Conservation (phyloP, 164 flowering plant species). For the Liriodendron chinense region DNA sequence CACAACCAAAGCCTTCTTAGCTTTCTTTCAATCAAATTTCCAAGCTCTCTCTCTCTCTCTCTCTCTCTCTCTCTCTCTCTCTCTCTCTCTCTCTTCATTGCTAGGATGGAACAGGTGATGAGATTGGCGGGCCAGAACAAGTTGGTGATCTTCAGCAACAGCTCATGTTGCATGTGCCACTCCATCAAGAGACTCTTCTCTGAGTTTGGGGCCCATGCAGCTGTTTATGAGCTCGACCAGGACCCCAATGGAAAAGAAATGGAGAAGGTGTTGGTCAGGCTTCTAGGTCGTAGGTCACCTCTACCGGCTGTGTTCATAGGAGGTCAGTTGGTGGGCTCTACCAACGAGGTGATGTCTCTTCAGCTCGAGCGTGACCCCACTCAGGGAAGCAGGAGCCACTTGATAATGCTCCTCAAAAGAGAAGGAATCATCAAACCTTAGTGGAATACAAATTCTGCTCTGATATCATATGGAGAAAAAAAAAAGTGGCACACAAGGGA, state of each 20-base stretch:
- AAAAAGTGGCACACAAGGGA: too few species aligned
- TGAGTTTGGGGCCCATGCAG: constrained; percentile 52
- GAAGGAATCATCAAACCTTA: too few species aligned
- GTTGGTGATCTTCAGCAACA: constrained; percentile 68
- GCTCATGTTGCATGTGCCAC: constrained; percentile 72
- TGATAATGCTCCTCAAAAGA: constrained; percentile 20
- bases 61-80: background rate
- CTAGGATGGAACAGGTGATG: constrained; percentile 34
- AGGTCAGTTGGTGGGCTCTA: constrained; percentile 41
- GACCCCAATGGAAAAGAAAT: constrained; percentile 38
- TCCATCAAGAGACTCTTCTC: constrained; percentile 47
- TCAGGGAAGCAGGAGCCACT: constrained; percentile 49
- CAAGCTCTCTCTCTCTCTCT: background rate
- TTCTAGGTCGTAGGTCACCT: constrained; percentile 42
- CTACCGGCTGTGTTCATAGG: constrained; percentile 63
- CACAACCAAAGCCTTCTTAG: background rate
- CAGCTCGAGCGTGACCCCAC: constrained; percentile 51
- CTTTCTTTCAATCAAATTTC: background rate
- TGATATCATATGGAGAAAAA: too few species aligned
- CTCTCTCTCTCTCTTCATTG: background rate
- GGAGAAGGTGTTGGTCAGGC: constrained; percentile 44
- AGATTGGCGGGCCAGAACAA: constrained; percentile 46
- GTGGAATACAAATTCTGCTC: too few species aligned
- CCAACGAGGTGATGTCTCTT: constrained; percentile 46
- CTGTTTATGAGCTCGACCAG: constrained; percentile 48